Base-by-base conservation (phyloP, 1,284 basidiomycete genomes). In the Porodaedalea pini region DNA sequence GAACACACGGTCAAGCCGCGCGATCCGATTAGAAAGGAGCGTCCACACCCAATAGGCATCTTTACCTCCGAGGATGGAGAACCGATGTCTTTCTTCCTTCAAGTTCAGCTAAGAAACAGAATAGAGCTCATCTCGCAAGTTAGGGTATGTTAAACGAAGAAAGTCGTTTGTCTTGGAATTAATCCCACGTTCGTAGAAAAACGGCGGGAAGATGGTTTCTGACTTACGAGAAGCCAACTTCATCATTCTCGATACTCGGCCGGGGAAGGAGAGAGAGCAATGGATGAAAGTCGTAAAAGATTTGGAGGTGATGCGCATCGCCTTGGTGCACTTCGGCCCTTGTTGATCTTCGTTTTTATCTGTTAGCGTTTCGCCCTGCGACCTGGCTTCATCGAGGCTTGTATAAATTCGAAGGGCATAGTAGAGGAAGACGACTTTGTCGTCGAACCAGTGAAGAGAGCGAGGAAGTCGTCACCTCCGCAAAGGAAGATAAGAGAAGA, bases 201-300 rank as follows among this genome's bases (percentile, higher is more conserved):
- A 83, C 58, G 84, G 82, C 5, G 86, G 87, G 11, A 74, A 66
- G 60, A 80, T 87, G 41, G 74, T 74, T 5, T 72, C 74, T 15
- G 75, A 77, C 40, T 74, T 79, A n/a, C 64, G 69, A 4, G 70
- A 73, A 15, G 85, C 86, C 3, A 78, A 84, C 63, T 85, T 79
- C 65, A 76, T 78, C 13, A 75, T 89, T 29, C 69, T 89, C 44
- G 77, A 76, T 47, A 65, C 74, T 21, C 73, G 74, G 39, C 74
- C 77, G 21, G 79, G 77, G 61, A 75, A 75, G 4, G 86, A 78
- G 59, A 70, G 41, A 25, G 47, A 71, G 13, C 71, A 74, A 23
- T 73, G 82, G 41, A 66, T 80, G n/a, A 68, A 64, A 19, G 68
- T 69, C 61, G 65, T 71, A 70, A 13, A 69, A 71, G 44, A 64